phyloP scores from a whole-genome alignment of 331 rosid genomes.

The Dryas integrifolia region DNA sequence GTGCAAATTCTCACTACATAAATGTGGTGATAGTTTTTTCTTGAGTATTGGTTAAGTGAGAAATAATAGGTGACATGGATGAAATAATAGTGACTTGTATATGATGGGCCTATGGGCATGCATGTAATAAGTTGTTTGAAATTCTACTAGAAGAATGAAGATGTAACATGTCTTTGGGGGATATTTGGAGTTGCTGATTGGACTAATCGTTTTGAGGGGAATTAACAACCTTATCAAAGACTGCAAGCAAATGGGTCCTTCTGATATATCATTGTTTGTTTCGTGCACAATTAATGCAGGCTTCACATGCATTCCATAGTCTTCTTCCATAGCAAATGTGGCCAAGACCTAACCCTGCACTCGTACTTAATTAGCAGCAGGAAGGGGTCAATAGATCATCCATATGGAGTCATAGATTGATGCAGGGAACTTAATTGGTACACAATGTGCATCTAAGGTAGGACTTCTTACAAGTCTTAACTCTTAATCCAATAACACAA shows the following conservation, averaged over 20 bases:
- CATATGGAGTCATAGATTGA: background rate
- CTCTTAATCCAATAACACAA: no score
- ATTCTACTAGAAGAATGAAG: background rate
- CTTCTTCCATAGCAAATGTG: background rate
- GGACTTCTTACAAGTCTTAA: no score
- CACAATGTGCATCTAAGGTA: no score
- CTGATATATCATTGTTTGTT: background rate
- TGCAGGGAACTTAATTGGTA: no score
- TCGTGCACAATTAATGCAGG: background rate
- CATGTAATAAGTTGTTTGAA: background rate
- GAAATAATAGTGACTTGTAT: background rate
- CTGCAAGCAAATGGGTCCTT: slow-evolving; percentile 20
- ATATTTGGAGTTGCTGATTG: slow-evolving; percentile 8
- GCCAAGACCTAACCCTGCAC: background rate
- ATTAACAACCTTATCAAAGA: background rate
- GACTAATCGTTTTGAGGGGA: slow-evolving; percentile 20
- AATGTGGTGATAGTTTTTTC: no score
- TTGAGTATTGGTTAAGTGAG: no score
- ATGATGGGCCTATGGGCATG: background rate
- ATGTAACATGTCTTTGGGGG: background rate
- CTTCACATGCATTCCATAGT: background rate
- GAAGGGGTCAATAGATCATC: background rate
- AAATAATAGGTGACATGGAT: no score
- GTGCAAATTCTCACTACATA: no score
- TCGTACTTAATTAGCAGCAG: background rate